Conservation (phyloP, 257 asterid species). For the Nyctanthes arbortristis region DNA sequence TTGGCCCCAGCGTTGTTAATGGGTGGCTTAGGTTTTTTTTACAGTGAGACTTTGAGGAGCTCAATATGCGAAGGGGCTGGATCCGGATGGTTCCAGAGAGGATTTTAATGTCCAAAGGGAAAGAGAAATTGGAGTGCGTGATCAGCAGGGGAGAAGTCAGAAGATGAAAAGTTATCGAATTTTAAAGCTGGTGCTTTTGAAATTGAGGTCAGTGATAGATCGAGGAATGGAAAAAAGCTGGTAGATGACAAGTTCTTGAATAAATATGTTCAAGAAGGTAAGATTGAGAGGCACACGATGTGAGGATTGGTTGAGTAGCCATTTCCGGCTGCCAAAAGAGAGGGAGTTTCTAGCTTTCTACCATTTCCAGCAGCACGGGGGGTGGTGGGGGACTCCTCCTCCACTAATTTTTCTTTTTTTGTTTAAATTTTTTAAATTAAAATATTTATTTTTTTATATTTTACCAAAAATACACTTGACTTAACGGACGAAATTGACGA, state of each 20-base stretch:
- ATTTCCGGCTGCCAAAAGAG: slow-evolving; percentile 56
- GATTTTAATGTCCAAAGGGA: slow-evolving; percentile 72
- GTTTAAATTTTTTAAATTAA: no score
- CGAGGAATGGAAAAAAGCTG: slow-evolving; percentile 46
- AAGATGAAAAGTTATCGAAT: slow-evolving; percentile 65
- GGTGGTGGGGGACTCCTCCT: no score
- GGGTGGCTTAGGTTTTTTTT: slow-evolving; percentile 89
- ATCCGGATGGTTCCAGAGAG: slow-evolving; percentile 64
- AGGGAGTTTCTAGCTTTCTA: no score
- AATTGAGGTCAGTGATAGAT: slow-evolving; percentile 41
- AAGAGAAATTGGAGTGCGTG: slow-evolving; percentile 73
- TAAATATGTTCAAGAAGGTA: slow-evolving; percentile 50
- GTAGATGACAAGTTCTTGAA: slow-evolving; percentile 54
- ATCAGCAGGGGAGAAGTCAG: slow-evolving; percentile 88
- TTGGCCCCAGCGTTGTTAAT: slow-evolving; percentile 21
- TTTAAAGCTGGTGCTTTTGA: slow-evolving; percentile 74
- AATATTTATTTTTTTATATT: no score
- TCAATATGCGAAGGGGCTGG: slow-evolving; percentile 85
- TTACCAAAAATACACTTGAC: no score
- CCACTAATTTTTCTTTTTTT: no score
- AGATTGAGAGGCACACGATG: slow-evolving; percentile 61
- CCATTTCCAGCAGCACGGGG: no score
- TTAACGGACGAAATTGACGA: no score
- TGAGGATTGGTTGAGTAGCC: slow-evolving; percentile 67
- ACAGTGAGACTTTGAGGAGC: slow-evolving; percentile 72